Base-by-base conservation (phyloP, 345 rosid species). In the Odontarrhena argentea region DNA sequence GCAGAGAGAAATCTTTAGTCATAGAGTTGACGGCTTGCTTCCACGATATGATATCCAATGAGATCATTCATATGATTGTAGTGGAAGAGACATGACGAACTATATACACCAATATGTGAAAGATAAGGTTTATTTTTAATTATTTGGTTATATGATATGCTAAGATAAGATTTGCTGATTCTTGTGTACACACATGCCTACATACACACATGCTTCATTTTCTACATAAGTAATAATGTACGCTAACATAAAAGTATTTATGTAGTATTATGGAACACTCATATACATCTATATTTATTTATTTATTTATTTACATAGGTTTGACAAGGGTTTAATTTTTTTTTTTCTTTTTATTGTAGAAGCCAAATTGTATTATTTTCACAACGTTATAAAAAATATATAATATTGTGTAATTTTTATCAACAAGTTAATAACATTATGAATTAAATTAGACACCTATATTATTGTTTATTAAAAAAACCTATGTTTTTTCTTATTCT, bases 21-120 rank as follows among this genome's bases (percentile, higher is more conserved):
- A 24, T 41, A 58, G 22, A 12, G 55, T 57, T 57, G 76, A 58
- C 66, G 61, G 65, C 55, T 72, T 72, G 35, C 71, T 72, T 72
- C 42, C 71, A 65, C 66, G 71, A 50, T 72, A 57, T 65, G 71
- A 72, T 72, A 65, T 43, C 47, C 25, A 57, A 64, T 22, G 53
- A 49, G 60, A 57, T 65, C 60, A 57, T 35, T 25, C 40, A 22
- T 57, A 51, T 58, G 67, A 65, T 65, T 72, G 54, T 65, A 34
- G 66, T 50, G 61, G 66, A 57, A 50, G 55, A 65, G 48, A 73
- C 67, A 73, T 73, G 71, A 65, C 76, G 24, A 65, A 64, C 24
- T 12, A 47, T 55, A 49, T 12, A 48, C 47, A 50, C 65, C 26
- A 11, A 65, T 42, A 42, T 57, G 34, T 34, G 10, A 72, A 18